Base-by-base conservation (phyloP, 306 rosid species). In the Quercus robur region DNA sequence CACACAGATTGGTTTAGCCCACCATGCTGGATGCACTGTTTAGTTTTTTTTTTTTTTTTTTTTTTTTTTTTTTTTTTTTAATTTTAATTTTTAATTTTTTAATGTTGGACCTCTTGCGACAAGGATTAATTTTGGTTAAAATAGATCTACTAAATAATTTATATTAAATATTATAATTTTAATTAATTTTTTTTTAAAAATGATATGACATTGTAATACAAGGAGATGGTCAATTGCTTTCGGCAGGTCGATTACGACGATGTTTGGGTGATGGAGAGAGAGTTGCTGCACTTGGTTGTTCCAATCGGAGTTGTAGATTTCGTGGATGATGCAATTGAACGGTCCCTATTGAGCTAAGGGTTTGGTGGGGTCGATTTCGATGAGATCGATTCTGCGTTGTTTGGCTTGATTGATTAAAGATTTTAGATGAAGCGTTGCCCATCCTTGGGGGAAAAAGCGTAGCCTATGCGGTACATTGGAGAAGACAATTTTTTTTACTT, bases 311-410 rank as follows among this genome's bases (percentile, higher is more conserved):
- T 35, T 35, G 66, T 84, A 77, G 44, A 84, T 49, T 62, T 84
- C 81, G 77, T 84, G 85, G 71, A 84, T 55, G 77, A 81, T 64
- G 82, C 80, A 73, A 74, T 84, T 28, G 74, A 84, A 84, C 18
- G 80, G 85, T n/a, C 80, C 85, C 46, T 84, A 85, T 2, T 84
- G 73, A 46, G 21, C 33, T 55, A 84, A 49, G 12, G 77, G 55
- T 62, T 38, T 46, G 38, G 25, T 2, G 51, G 78, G 63, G 38
- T 77, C 80, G 49, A 78, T 21, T 11, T 70, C 52, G 54, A 77
- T 73, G 46, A 84, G 79, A 69, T 77, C 85, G 70, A 84, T 59
- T 52, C 80, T 71, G 25, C 49, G 33, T 5, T 54, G 58, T 3
- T n/a, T 30, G 75, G 84, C 79, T 13, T 71, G 81, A 31, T 74